Conservation (phyloP, 2,329 filamentous ascomycete genomes). For the Berkeleyomyces basicola region DNA sequence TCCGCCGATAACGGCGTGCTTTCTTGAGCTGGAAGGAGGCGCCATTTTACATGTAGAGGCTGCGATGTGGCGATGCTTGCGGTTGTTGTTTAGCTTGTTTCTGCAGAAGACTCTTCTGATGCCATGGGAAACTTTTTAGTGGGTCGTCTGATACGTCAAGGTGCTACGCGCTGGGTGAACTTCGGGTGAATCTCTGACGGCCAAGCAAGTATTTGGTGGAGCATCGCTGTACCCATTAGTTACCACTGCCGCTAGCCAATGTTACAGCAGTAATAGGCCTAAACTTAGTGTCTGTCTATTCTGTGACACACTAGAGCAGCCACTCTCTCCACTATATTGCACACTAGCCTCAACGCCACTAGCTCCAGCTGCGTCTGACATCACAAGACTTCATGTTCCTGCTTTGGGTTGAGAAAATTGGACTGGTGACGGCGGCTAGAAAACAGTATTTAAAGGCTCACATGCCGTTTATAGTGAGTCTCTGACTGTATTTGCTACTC, state of each 20-base stretch:
- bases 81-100: neutral
- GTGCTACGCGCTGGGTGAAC: neutral
- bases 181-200: neutral
- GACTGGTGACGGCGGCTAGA: too few relatives aligned
- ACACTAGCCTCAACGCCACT: too few relatives aligned
- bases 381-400: too few relatives aligned
- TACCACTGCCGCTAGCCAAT: neutral
- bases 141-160: neutral
- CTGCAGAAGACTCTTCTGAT: neutral
- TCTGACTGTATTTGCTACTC: too few relatives aligned
- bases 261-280: neutral
- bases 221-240: neutral
- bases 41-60: neutral
- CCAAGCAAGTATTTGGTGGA: too few relatives aligned
- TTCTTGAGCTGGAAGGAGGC: neutral
- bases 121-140: conserved; percentile 6
- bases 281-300: neutral
- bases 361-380: too few relatives aligned
- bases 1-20: neutral
- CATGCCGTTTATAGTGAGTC: too few relatives aligned
- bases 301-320: too few relatives aligned
- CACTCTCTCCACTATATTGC: too few relatives aligned
- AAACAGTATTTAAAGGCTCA: too few relatives aligned
- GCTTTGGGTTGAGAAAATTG: too few relatives aligned
- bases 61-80: neutral